Evolutionary conservation across 148 eudicot genomes (phyloP), one percentile per base, ranked within the genome.

Genomic region (Limonium bicolor): DNA sequence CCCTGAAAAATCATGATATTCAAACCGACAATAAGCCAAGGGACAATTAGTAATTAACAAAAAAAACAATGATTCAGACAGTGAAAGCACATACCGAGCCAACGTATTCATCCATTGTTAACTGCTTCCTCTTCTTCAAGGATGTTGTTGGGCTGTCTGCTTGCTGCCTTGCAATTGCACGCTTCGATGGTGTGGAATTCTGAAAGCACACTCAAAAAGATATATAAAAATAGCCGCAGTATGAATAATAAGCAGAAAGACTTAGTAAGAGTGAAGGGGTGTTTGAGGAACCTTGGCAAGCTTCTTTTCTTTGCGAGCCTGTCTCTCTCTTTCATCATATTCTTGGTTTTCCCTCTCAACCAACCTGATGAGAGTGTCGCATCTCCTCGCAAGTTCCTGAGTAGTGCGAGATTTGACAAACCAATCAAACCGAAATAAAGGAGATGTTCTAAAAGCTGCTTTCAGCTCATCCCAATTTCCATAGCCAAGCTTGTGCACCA

Each of bases 381-480:
- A 90, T 68, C 99, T 81, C 64, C 99, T 85, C 14, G 94, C 95
- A 44, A 90, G 88, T 59, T 90, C 99, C 49, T 85, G 99, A 27
- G 99, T 78, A 40, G 95, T 85, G 7, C 99, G 85, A n/a, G 99
- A 90, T 56, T 90, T 90, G 25, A 90, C 87, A 71, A 90, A 90
- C 99, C 99, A 90, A 64, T 90, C 95, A 41, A 84, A 85, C 3
- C 95, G 85, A 27, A 90, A 90, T 62, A 85, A 53, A 1, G 99
- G 94, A 1, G 95, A 90, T 3, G 78, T 75, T 20, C 99, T 77
- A 37, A 85, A 90, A 15, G 95, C 99, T n/a, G 95, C 82, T 67
- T 90, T 90, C 46, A 90, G 67, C 69, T 90, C 99, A 49, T 90
- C 99, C 99, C 99, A 90, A 49, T 81, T 90, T 17, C 99, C 99